Evolutionary conservation across 305 asterid species (phyloP).

Genomic region (Rubia tinctorum): DNA sequence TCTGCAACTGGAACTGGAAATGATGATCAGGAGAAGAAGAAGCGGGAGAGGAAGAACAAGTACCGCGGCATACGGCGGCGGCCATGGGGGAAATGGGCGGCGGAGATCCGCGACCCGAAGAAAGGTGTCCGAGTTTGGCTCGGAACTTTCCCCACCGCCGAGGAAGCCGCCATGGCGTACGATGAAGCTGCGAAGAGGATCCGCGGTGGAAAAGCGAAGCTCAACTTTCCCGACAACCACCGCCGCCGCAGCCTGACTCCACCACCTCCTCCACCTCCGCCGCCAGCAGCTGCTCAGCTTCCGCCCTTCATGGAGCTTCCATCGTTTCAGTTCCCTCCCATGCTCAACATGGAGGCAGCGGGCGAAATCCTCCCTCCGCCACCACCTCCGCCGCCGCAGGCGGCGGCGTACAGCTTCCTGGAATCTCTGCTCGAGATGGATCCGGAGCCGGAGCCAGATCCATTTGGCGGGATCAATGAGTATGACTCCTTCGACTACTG

Average conservation of each 20-base stretch:
- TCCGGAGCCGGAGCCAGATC: conserved; percentile 36
- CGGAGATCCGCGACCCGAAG: conserved; percentile 82
- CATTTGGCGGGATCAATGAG: conserved; percentile 33
- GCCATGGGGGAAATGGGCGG: conserved; percentile 98
- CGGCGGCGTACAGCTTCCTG: conserved; percentile 20
- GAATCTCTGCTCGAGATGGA: conserved; percentile 59
- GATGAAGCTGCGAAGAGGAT: conserved; percentile 75
- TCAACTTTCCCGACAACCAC: conserved; percentile 48
- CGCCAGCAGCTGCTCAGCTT: conserved; percentile 18
- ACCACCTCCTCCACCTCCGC: conserved; percentile 15
- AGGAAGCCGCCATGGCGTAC: conserved; percentile 76
- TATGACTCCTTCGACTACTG: conserved; percentile 39
- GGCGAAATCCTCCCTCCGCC: not conserved
- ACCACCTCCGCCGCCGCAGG: not conserved
- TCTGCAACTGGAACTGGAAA: conserved; percentile 9
- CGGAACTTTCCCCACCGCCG: conserved; percentile 66
- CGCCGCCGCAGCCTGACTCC: conserved; percentile 19
- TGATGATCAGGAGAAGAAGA: conserved; percentile 26
- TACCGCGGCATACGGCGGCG: conserved; percentile 84
- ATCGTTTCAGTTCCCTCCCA: conserved; percentile 5
- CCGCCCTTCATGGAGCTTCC: too few species aligned
- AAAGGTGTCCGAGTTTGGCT: conserved; percentile 76
- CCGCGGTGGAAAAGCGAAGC: conserved; percentile 76
- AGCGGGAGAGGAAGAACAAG: conserved; percentile 51
- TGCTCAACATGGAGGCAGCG: conserved; percentile 16